Evolutionary conservation across 305 asterid genomes (phyloP).

Genomic region (Euphrasia arctica): DNA sequence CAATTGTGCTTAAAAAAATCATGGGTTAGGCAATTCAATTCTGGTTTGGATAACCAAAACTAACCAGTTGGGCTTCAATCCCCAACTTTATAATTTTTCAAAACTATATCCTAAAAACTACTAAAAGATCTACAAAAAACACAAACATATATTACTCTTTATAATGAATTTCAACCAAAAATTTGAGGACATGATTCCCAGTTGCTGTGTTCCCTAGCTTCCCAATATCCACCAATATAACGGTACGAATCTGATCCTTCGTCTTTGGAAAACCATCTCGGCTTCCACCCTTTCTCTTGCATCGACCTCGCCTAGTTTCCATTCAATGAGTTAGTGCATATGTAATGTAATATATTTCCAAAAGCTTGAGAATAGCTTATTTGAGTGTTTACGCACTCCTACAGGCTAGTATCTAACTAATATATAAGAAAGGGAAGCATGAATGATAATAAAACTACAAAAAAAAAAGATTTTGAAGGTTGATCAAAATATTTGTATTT

Average conservation of each 20-base stretch:
- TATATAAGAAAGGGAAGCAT: not conserved
- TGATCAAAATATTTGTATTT: too few relatives aligned
- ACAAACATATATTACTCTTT: conserved; percentile 6
- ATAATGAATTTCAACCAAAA: conserved; percentile 42
- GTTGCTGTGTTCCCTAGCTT: conserved; percentile 53
- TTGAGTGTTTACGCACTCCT: not conserved
- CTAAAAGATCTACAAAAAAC: not conserved
- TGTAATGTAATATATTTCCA: not conserved
- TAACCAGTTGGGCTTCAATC: not conserved
- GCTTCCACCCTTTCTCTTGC: conserved; percentile 73
- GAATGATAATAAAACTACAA: not conserved
- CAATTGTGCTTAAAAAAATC: too few relatives aligned
- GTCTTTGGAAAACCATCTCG: conserved; percentile 57
- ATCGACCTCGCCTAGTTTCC: conserved; percentile 46
- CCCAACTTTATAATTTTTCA: conserved; percentile 15
- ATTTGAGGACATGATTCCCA: conserved; percentile 67
- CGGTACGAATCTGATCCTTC: conserved; percentile 40
- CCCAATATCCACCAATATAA: conserved; percentile 68
- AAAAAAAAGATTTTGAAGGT: not conserved
- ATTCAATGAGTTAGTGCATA: conserved; percentile 12
- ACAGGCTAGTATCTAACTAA: not conserved
- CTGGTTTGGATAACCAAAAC: not conserved
- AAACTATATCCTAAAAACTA: conserved; percentile 22
- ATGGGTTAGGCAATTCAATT: too few relatives aligned
- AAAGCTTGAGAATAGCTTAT: not conserved